Evolutionary conservation across 176 grass and related monocot species (phyloP).

Genomic region (Ensete ventricosum): DNA sequence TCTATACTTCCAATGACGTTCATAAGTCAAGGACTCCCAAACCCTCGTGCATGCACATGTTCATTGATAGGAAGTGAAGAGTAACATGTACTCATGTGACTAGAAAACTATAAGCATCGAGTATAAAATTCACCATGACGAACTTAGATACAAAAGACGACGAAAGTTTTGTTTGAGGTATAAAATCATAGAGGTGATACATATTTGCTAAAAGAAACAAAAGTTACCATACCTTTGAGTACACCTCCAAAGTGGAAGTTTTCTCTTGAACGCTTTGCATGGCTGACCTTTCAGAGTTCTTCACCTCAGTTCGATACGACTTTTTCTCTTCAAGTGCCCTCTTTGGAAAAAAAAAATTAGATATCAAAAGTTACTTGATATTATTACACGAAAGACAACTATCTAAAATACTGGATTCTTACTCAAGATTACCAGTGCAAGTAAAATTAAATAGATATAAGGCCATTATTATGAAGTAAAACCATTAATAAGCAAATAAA

Average conservation of each 20-base stretch:
- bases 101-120: neutral
- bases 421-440: neutral
- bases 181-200: neutral
- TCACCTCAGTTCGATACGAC: conserved; percentile 37
- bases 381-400: neutral
- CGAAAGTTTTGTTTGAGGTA: neutral
- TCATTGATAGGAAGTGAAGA: neutral
- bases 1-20: neutral
- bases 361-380: conserved; percentile 9
- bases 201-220: neutral
- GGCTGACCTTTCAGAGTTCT: conserved; percentile 51
- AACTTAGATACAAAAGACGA: no score
- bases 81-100: neutral
- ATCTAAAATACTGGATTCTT: neutral
- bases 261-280: conserved; percentile 58
- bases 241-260: conserved; percentile 44
- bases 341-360: conserved; percentile 25
- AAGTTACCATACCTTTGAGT: conserved; percentile 43
- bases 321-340: conserved; percentile 72
- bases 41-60: neutral
- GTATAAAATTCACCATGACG: no score
- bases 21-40: neutral
- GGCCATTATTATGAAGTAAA: neutral
- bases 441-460: neutral
- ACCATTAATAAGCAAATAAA: neutral